A percentile compares a stretch with the other conserved stretches of the same genome.
These are phyloP conservation scores for Crucihimalaya himalaica DNA, from an alignment of 345 rosid species.

Conservation along the genomic window DNA sequence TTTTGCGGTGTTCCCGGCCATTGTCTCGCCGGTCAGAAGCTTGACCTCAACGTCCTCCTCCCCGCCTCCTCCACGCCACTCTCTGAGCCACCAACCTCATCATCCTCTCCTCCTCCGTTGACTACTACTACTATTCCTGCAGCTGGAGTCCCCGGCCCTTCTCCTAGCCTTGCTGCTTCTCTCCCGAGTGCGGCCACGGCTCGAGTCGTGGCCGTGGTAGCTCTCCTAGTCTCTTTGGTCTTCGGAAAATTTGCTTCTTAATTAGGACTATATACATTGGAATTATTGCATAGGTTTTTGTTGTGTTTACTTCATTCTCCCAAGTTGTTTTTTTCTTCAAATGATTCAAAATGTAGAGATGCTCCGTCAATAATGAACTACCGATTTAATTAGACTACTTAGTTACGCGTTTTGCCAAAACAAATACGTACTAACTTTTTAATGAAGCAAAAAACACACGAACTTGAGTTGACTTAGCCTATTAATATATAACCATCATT, in stretches of 20 bases:
- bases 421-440: no score
- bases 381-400: not conserved
- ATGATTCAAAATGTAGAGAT: slow-evolving; percentile 18
- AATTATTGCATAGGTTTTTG: slow-evolving; percentile 6
- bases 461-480: no score
- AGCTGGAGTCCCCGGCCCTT: slow-evolving; percentile 49
- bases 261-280: slow-evolving; percentile 17
- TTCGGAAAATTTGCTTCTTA: slow-evolving; percentile 23
- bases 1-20: slow-evolving; percentile 95
- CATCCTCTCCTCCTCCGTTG: slow-evolving; percentile 35
- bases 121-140: slow-evolving; percentile 46
- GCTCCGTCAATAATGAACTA: slow-evolving; percentile 4
- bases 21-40: slow-evolving; percentile 85
- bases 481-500: no score
- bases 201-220: not conserved
- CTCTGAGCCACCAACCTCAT: slow-evolving; percentile 41
- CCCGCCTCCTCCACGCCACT: slow-evolving; percentile 46
- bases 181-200: not conserved
- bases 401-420: no score
- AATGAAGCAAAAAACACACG: no score
- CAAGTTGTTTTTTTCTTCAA: not conserved
- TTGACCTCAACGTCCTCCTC: slow-evolving; percentile 74
- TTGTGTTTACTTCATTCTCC: slow-evolving; percentile 7
- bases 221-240: slow-evolving; percentile 18
- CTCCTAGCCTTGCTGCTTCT: slow-evolving; percentile 47